phyloP scores from a whole-genome alignment of 352 stramenopile genomes.

The Blastocystis sp. region DNA sequence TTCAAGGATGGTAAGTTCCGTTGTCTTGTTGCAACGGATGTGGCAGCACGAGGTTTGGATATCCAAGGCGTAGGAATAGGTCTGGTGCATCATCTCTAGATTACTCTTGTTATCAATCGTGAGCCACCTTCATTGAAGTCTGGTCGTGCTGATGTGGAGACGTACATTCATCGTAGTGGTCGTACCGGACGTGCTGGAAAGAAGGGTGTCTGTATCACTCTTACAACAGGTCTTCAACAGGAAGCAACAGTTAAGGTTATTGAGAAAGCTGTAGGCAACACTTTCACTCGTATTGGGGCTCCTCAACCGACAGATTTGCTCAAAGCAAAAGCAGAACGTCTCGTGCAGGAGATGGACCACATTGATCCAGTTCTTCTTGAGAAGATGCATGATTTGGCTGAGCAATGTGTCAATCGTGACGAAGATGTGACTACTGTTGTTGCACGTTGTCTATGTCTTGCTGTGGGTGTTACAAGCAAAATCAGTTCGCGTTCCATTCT shows the following conservation, averaged over 20 bases:
- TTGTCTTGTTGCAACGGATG: constrained; percentile 89
- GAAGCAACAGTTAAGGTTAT: constrained; percentile 74
- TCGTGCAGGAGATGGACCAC: constrained; percentile 75
- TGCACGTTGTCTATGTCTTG: constrained; percentile 62
- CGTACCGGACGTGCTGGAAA: constrained; percentile 87
- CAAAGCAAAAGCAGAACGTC: constrained; percentile 74
- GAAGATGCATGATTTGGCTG: constrained; percentile 63
- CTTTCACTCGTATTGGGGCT: constrained; percentile 78
- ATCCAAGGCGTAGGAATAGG: constrained; percentile 83
- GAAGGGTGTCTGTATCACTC: constrained; percentile 89
- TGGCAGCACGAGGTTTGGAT: constrained; percentile 88
- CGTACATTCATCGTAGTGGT: constrained; percentile 94
- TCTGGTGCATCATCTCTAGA: constrained; percentile 84
- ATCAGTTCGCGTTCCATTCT: constrained; percentile 72
- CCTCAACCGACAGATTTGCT: constrained; percentile 79
- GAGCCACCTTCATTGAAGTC: constrained; percentile 87
- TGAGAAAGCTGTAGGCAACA: constrained; percentile 78
- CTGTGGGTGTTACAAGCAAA: constrained; percentile 69
- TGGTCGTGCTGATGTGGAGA: constrained; percentile 86
- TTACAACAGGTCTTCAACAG: constrained; percentile 79
- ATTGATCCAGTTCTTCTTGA: constrained; percentile 73
- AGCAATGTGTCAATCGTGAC: constrained; percentile 70
- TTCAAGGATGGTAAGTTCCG: constrained; percentile 87
- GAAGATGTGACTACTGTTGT: constrained; percentile 65
- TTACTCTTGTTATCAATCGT: constrained; percentile 98